Conservation (phyloP, 768 basidiomycete species). For the Lactarius pseudohatsudake region DNA sequence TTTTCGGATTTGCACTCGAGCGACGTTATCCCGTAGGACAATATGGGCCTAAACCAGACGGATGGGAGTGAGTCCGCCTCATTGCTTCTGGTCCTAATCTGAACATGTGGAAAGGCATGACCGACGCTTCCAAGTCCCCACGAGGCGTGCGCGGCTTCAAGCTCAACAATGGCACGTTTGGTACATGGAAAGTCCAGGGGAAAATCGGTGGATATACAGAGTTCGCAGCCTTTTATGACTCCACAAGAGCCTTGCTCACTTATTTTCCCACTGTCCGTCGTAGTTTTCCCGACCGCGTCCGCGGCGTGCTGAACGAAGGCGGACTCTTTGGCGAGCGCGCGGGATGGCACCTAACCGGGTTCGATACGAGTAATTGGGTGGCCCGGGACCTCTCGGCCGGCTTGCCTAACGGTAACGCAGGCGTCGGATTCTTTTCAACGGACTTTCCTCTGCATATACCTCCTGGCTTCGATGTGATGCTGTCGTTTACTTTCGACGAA, state of each 20-base stretch:
- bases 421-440: conserved; percentile 81
- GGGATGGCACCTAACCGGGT: conserved; percentile 56
- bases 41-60: conserved; percentile 75
- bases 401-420: conserved; percentile 56
- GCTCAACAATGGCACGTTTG: conserved; percentile 55
- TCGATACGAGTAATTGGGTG: conserved; percentile 61
- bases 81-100: conserved; percentile 24
- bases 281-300: conserved; percentile 69
- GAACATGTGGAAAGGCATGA: conserved; percentile 34
- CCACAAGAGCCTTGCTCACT: neutral
- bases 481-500: conserved; percentile 72
- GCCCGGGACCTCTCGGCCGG: conserved; percentile 56
- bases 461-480: conserved; percentile 56
- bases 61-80: conserved; percentile 39
- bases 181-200: conserved; percentile 47
- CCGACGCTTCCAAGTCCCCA: conserved; percentile 65
- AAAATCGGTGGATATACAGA: conserved; percentile 44
- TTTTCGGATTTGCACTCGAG: neutral
- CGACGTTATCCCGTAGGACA: conserved; percentile 49
- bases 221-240: conserved; percentile 31
- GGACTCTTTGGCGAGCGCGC: conserved; percentile 45
- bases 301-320: conserved; percentile 49
- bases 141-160: conserved; percentile 77
- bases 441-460: conserved; percentile 66
- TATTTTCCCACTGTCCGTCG: neutral